Evolutionary conservation across 2,329 filamentous ascomycete species (phyloP).

Genomic region (Cladosporium austrohemisphaericum): DNA sequence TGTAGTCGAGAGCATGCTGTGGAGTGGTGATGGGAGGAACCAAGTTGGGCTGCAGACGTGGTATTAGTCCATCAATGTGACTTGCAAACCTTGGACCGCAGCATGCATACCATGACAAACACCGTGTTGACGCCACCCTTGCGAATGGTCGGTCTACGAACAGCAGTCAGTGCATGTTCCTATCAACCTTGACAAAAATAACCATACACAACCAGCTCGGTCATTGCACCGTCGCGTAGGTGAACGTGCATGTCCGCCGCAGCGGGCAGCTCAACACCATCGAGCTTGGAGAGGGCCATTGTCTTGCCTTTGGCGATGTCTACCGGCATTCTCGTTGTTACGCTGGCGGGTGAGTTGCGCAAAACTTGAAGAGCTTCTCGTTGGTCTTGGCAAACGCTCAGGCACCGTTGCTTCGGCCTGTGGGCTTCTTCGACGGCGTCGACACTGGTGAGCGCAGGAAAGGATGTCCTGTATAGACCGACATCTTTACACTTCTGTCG

Average conservation of each 20-base stretch:
- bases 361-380: slow-evolving; percentile 1
- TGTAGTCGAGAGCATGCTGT: slow-evolving; percentile 45
- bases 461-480: background rate
- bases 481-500: too few species aligned
- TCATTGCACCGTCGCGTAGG: slow-evolving; percentile 51
- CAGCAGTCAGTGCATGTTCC: slow-evolving; percentile 5
- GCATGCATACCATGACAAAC: slow-evolving; percentile 48
- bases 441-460: background rate
- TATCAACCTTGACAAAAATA: background rate
- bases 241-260: slow-evolving; percentile 52
- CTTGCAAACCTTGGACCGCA: background rate
- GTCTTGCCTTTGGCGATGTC: slow-evolving; percentile 3
- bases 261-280: slow-evolving; percentile 45
- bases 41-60: slow-evolving; percentile 44
- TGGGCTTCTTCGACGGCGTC: background rate
- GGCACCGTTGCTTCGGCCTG: slow-evolving; percentile 2
- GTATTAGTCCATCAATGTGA: background rate
- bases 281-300: slow-evolving; percentile 36
- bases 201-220: slow-evolving; percentile 42
- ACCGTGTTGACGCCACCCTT: slow-evolving; percentile 52
- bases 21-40: slow-evolving; percentile 50
- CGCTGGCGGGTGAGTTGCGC: background rate
- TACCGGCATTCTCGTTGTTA: slow-evolving; percentile 3
- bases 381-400: background rate
- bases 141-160: slow-evolving; percentile 45